Evolutionary conservation across 108 stramenopile genomes (phyloP), one percentile per base, ranked within the genome.

Genomic region (Pseudonitzschia multistriata): DNA sequence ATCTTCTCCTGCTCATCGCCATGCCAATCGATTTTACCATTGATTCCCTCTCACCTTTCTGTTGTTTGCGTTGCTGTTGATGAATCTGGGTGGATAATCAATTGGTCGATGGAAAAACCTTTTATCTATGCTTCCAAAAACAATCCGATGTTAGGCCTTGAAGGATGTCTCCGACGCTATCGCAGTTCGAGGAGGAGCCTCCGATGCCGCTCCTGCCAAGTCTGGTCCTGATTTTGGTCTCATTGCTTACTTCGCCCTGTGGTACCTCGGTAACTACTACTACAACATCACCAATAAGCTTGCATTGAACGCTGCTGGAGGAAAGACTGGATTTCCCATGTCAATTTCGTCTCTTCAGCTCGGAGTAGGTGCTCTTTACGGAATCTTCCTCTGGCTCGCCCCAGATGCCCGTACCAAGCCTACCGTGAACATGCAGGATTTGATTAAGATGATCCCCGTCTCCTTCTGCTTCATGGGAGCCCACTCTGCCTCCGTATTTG

Each of bases 191-290:
- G 88, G 88, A 68, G 85, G 88, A 70, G 66, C 70, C 28, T n/a
- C 68, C 4, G 81, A 65, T 25, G 48, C 62, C 49, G 69, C 25
- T 19, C 47, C 49, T 25, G 49, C 70, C 42, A 48, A 66, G 53
- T 57, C 65, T 25, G 72, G 79, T 47, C 61, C 91, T 22, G 95
- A 96, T 77, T 48, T 96, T 66, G 86, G 90, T 30, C 84, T 96
- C n/a, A 66, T 93, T 40, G 49, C 81, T 40, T 96, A 96, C 83
- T 93, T 96, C 70, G 69, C 75, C 54, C 86, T 94, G 25, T 96
- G 96, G 96, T 96, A 96, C 80, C 80, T 96, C 22, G 96, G 96
- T 56, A 96, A 96, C 79, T 94, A 94, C 81, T 93, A 88, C 62
- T 87, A 90, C 80, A 88, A 91, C 81, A 87, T 90, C 60, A 92